Evolutionary conservation across 805 yeast species (phyloP).

Genomic region (Metschnikowia kofuensis): DNA sequence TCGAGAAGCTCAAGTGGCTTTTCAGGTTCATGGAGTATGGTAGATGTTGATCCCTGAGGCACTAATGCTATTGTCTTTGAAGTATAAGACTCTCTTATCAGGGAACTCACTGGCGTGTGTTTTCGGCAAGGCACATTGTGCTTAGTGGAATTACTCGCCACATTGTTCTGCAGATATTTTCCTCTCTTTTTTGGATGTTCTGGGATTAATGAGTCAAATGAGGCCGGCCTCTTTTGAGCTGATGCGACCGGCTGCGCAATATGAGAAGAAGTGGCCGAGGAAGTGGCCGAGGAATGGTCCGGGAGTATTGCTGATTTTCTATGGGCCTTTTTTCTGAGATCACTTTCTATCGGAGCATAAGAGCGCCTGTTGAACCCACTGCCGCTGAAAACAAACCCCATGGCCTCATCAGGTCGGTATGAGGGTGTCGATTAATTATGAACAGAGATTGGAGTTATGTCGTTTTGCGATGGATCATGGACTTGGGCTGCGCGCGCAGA

Average conservation of each 20-base stretch:
- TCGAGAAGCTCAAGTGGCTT: conserved; percentile 20
- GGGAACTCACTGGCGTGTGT: not conserved
- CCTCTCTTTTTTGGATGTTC: not conserved
- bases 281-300: not conserved
- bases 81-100: not conserved
- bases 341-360: not conserved
- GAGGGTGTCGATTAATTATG: too few relatives aligned
- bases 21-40: not conserved
- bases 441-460: too few relatives aligned
- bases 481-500: not conserved
- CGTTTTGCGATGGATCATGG: too few relatives aligned
- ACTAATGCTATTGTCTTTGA: not conserved
- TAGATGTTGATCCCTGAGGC: not conserved
- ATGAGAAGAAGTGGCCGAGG: not conserved
- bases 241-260: not conserved
- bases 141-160: not conserved
- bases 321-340: not conserved
- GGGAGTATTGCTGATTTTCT: not conserved
- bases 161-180: not conserved
- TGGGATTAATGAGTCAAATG: not conserved
- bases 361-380: conserved; percentile 1
- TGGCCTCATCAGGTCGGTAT: not conserved
- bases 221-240: not conserved
- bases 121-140: not conserved
- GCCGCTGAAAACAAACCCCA: conserved; percentile 7